Percentiles rank a stretch among this genome's conserved stretches.
These are phyloP conservation scores for Trichoderma endophyticum DNA, from an alignment of 2,329 filamentous ascomycete genomes.

Conservation along the genomic window DNA sequence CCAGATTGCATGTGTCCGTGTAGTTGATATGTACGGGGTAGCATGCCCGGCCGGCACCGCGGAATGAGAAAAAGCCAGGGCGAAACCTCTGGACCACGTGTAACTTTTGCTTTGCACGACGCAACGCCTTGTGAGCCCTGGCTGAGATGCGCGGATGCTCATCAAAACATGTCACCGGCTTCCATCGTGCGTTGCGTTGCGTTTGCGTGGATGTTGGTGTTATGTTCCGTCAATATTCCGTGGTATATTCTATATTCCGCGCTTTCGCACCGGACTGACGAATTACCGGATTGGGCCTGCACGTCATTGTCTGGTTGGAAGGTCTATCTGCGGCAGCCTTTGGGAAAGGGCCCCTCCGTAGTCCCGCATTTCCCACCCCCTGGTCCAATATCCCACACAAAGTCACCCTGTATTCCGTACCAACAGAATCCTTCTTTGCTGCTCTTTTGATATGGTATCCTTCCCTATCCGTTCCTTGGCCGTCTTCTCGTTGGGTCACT, in stretches of 20 bases:
- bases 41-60: not conserved
- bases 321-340: not conserved
- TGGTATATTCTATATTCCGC: not conserved
- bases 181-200: not conserved
- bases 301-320: constrained; percentile 3
- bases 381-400: constrained; percentile 6
- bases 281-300: constrained; percentile 15
- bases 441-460: not conserved
- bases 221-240: not conserved
- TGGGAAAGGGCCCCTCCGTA: not conserved
- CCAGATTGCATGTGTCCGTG: not conserved
- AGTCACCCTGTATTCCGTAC: not conserved
- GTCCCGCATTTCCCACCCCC: not conserved
- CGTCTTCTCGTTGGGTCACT: not conserved
- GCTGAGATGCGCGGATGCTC: not conserved
- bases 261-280: not conserved
- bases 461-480: not conserved
- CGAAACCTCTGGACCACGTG: not conserved
- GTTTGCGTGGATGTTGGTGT: not conserved
- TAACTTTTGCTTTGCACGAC: not conserved
- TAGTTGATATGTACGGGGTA: not conserved
- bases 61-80: not conserved
- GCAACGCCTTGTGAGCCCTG: constrained; percentile 11
- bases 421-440: not conserved
- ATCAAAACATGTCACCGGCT: not conserved